Conservation (phyloP, 139 green algal genomes). For the Yamagishiella unicocca region DNA sequence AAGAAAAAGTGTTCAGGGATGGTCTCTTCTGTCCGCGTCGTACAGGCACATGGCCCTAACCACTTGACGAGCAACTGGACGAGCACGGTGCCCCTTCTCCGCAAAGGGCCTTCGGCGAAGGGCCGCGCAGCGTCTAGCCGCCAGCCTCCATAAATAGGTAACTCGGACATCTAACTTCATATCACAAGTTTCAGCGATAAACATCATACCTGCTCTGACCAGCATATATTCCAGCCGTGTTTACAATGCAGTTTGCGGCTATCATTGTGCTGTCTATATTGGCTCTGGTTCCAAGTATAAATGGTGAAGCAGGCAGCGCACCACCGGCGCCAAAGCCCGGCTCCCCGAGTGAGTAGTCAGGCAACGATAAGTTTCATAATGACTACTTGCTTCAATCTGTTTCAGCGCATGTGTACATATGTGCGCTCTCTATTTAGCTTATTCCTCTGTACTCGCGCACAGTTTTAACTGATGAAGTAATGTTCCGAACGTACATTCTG, state of each 20-base stretch:
- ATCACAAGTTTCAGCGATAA: too few species aligned
- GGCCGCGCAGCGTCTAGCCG: too few species aligned
- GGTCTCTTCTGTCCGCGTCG: background rate
- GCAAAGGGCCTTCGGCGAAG: background rate
- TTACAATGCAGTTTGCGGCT: background rate
- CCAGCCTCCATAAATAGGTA: too few species aligned
- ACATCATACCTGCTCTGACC: too few species aligned
- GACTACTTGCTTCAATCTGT: too few species aligned
- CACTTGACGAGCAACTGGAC: background rate
- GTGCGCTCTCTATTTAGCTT: too few species aligned
- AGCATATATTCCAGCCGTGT: too few species aligned
- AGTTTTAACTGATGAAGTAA: too few species aligned
- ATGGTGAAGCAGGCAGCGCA: background rate
- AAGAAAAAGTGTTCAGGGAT: background rate
- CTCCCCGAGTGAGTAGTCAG: constrained; percentile 10
- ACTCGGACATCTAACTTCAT: too few species aligned
- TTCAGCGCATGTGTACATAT: too few species aligned
- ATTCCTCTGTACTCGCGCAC: too few species aligned
- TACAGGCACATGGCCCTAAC: background rate
- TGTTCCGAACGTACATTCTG: background rate
- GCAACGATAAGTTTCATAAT: too few species aligned
- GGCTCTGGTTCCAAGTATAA: background rate
- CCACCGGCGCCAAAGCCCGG: constrained; percentile 3
- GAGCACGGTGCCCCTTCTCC: background rate
- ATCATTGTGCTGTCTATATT: background rate